A percentile compares a stretch with the other conserved stretches of the same genome.
These are phyloP conservation scores for Usnea hakonensis DNA, from an alignment of 495 filamentous ascomycete species.

Conservation along the genomic window DNA sequence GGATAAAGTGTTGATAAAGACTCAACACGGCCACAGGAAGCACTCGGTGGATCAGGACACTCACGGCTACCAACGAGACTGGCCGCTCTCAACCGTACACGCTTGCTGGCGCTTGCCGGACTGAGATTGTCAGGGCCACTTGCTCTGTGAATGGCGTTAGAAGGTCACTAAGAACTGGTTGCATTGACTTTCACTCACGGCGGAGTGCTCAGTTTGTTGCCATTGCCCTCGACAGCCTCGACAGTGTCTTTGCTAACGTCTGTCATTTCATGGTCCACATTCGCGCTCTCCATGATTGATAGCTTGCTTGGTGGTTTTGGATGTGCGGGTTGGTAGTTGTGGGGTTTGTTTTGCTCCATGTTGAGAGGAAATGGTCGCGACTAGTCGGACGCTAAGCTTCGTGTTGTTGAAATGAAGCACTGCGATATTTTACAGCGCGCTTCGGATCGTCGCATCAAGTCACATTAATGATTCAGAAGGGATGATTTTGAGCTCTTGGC, in stretches of 20 bases:
- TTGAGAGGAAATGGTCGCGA: not conserved
- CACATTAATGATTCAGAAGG: not conserved
- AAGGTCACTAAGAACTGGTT: too few species aligned
- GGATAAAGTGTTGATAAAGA: not conserved
- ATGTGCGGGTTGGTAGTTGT: not conserved
- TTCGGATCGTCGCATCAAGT: not conserved
- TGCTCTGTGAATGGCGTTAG: not conserved
- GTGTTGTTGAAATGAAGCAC: constrained; percentile 1
- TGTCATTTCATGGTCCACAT: not conserved
- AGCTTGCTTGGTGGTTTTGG: not conserved
- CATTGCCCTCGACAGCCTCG: not conserved
- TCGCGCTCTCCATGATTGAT: not conserved
- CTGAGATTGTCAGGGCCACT: not conserved
- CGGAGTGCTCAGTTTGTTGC: not conserved
- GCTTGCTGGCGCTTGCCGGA: not conserved
- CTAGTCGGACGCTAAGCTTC: not conserved
- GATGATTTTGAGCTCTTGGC: not conserved
- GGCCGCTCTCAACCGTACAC: not conserved
- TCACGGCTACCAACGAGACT: not conserved
- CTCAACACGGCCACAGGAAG: not conserved
- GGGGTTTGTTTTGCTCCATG: not conserved
- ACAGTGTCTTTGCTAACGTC: not conserved
- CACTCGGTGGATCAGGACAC: not conserved
- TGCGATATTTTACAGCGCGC: not conserved
- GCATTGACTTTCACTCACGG: not conserved